phyloP scores from a whole-genome alignment of 768 basidiomycete genomes.

The Macrocybe gigantea region DNA sequence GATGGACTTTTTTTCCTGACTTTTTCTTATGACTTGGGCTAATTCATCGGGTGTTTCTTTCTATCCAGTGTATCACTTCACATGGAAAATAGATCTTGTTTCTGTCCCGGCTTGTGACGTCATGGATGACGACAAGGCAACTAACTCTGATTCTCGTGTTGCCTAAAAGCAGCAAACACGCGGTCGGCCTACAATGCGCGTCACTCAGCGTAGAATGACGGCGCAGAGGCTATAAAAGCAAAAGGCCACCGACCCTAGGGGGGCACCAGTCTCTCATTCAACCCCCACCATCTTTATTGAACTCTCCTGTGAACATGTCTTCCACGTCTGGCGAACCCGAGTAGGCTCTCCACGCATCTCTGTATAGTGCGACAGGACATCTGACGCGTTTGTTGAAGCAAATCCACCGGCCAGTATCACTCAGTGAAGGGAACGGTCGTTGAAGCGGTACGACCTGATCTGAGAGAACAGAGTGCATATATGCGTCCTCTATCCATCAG shows the following conservation, averaged over 20 bases:
- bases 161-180: neutral
- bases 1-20: too few species aligned
- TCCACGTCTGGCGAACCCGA: slow-evolving; percentile 14
- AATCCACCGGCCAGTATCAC: slow-evolving; percentile 37
- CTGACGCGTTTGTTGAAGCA: slow-evolving; percentile 18
- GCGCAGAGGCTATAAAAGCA: too few species aligned
- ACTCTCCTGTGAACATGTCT: slow-evolving; percentile 8
- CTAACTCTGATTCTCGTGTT: too few species aligned
- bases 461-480: neutral
- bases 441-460: slow-evolving; percentile 7
- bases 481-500: neutral
- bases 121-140: too few species aligned
- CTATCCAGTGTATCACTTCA: too few species aligned
- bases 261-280: neutral
- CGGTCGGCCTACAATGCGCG: neutral
- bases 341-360: slow-evolving; percentile 1
- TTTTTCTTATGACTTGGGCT: too few species aligned
- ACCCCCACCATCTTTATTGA: neutral
- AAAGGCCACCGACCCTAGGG: too few species aligned
- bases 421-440: slow-evolving; percentile 35
- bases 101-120: too few species aligned
- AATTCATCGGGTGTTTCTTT: too few species aligned
- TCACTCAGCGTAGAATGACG: neutral
- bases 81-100: too few species aligned
- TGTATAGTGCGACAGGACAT: neutral